phyloP scores from a whole-genome alignment of 2,329 filamentous ascomycete species.

The Rutstroemia sp. region DNA sequence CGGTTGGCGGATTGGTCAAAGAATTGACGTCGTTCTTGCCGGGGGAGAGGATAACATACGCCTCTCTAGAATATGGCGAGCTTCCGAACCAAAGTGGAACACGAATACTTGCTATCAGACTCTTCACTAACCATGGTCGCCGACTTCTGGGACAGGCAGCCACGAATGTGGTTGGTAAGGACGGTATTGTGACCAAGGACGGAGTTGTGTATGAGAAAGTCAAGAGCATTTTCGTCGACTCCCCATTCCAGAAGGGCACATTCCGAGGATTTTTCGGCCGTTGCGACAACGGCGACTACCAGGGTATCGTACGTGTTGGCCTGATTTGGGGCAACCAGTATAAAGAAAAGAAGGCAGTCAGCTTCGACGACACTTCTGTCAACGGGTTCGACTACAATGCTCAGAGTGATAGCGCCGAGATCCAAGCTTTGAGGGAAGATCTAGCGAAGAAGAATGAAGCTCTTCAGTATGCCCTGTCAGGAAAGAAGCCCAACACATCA shows the following conservation, averaged over 20 bases:
- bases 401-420: not conserved
- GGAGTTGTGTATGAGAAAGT: not conserved
- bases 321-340: not conserved
- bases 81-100: not conserved
- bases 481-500: not conserved
- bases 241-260: not conserved
- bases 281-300: not conserved
- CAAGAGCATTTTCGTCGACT: not conserved
- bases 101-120: not conserved
- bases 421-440: not conserved
- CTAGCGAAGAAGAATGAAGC: not conserved
- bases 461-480: not conserved
- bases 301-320: not conserved
- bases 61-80: not conserved
- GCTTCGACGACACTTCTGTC: not conserved
- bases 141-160: not conserved
- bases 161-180: not conserved
- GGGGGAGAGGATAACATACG: not conserved
- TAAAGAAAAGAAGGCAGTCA: not conserved
- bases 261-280: not conserved
- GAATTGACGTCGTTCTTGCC: not conserved
- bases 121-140: conserved; percentile 4
- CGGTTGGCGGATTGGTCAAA: not conserved
- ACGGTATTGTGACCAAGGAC: not conserved
- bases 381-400: not conserved